phyloP scores from a whole-genome alignment of 345 rosid genomes.

The Syzygium oleosum region DNA sequence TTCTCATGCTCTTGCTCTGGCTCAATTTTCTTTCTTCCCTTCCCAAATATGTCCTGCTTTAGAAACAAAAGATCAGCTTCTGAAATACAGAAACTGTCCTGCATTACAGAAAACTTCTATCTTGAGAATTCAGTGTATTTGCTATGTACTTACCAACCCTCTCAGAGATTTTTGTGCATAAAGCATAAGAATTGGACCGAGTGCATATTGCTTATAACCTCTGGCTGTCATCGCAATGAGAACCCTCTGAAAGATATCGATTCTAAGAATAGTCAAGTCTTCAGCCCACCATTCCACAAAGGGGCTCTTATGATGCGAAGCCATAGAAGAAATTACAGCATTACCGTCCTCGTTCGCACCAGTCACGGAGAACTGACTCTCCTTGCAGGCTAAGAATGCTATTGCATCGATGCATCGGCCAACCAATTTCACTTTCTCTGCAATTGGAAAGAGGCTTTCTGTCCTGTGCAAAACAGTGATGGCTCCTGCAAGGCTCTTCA shows the following conservation, averaged over 20 bases:
- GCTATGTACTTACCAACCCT: slow-evolving; percentile 71
- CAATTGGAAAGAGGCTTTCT: slow-evolving; percentile 43
- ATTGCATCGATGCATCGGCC: slow-evolving; percentile 75
- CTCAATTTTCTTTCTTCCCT: slow-evolving; percentile 73
- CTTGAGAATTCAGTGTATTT: neutral
- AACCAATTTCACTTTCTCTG: slow-evolving; percentile 76
- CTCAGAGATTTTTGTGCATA: slow-evolving; percentile 90
- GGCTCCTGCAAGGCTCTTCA: slow-evolving; percentile 60
- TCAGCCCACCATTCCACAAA: slow-evolving; percentile 97
- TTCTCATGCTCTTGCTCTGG: slow-evolving; percentile 75
- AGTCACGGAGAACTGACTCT: slow-evolving; percentile 42
- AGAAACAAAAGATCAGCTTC: neutral
- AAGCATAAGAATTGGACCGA: slow-evolving; percentile 92
- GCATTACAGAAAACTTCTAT: neutral
- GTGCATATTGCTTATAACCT: slow-evolving; percentile 77
- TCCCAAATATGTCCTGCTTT: slow-evolving; percentile 74
- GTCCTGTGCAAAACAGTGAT: slow-evolving; percentile 53
- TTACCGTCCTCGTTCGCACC: slow-evolving; percentile 33
- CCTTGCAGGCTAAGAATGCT: slow-evolving; percentile 66
- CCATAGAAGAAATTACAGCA: slow-evolving; percentile 14
- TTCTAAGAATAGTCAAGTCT: slow-evolving; percentile 67
- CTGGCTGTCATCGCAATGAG: slow-evolving; percentile 74
- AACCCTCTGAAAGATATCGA: slow-evolving; percentile 77
- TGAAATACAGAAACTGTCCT: neutral
- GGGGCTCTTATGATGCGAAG: slow-evolving; percentile 26